Conservation (phyloP, 129 eudicot genomes). For the Helianthus tuberosus region DNA sequence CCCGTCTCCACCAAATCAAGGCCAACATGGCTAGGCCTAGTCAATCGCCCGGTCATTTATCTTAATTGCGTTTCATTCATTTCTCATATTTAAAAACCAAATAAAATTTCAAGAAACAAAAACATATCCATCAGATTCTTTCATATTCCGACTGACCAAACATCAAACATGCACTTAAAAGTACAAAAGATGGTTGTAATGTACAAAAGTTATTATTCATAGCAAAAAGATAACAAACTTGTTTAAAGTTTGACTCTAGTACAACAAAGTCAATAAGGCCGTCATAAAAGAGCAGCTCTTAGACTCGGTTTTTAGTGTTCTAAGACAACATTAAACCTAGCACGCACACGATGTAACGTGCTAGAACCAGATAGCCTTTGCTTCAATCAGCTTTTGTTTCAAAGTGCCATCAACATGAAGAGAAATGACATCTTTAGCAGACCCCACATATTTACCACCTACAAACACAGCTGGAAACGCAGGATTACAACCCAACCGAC, state of each 20-base stretch:
- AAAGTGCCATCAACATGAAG: slow-evolving; percentile 80
- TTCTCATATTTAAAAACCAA: too few relatives aligned
- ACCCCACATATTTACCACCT: slow-evolving; percentile 79
- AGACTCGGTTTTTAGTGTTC: slow-evolving; percentile 15
- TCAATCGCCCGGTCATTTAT: too few relatives aligned
- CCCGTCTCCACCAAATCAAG: too few relatives aligned
- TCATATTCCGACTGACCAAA: not conserved
- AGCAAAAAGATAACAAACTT: slow-evolving; percentile 10
- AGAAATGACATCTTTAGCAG: slow-evolving; percentile 71
- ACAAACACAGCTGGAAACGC: slow-evolving; percentile 83
- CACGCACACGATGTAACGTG: slow-evolving; percentile 12
- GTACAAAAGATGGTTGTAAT: not conserved
- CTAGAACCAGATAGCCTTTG: slow-evolving; percentile 88
- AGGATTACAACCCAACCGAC: slow-evolving; percentile 70
- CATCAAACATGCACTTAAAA: not conserved
- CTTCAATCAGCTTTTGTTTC: slow-evolving; percentile 67
- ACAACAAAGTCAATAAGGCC: slow-evolving; percentile 35
- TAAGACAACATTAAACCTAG: slow-evolving; percentile 23
- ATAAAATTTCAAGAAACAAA: too few relatives aligned
- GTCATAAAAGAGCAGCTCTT: slow-evolving; percentile 36
- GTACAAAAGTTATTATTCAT: slow-evolving; percentile 5
- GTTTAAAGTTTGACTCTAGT: slow-evolving; percentile 7
- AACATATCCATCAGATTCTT: not conserved
- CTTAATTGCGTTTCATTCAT: too few relatives aligned
- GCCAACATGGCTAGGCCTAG: too few relatives aligned